phyloP scores from a whole-genome alignment of 2,329 filamentous ascomycete genomes.

The Emergomyces orientalis region DNA sequence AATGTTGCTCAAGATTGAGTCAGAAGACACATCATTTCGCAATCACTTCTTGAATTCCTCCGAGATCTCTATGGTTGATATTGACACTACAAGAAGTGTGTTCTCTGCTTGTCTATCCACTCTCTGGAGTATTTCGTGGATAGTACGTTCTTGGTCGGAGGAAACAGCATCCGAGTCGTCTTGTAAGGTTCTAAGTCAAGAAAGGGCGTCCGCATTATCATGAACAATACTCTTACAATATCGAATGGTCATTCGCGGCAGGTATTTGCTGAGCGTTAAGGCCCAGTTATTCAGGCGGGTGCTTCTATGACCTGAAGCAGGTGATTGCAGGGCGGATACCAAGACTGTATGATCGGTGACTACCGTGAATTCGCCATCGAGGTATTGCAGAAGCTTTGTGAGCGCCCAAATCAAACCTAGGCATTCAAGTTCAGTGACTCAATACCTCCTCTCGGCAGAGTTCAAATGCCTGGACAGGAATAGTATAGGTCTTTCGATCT shows the following conservation, averaged over 20 bases:
- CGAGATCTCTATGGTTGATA: background rate
- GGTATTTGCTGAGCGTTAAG: background rate
- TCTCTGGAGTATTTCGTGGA: background rate
- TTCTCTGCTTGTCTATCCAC: too few relatives aligned
- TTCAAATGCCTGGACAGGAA: background rate
- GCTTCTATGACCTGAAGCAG: background rate
- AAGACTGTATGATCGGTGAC: background rate
- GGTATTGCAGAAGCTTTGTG: background rate
- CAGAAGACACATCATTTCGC: too few relatives aligned
- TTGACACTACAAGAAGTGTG: fast-evolving
- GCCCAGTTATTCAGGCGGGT: background rate
- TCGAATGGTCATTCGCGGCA: background rate
- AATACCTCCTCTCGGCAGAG: background rate
- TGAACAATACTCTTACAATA: background rate
- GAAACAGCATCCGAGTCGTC: background rate
- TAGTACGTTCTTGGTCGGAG: fast-evolving
- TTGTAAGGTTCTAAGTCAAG: background rate
- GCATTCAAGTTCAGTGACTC: background rate
- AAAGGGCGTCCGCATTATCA: background rate
- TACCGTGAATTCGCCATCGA: background rate
- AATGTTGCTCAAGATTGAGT: too few relatives aligned
- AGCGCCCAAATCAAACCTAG: background rate
- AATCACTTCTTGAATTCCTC: background rate
- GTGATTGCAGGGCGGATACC: background rate
- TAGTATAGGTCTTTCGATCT: background rate